phyloP scores from a whole-genome alignment of 805 yeast species.

The Brettanomyces custersianus region DNA sequence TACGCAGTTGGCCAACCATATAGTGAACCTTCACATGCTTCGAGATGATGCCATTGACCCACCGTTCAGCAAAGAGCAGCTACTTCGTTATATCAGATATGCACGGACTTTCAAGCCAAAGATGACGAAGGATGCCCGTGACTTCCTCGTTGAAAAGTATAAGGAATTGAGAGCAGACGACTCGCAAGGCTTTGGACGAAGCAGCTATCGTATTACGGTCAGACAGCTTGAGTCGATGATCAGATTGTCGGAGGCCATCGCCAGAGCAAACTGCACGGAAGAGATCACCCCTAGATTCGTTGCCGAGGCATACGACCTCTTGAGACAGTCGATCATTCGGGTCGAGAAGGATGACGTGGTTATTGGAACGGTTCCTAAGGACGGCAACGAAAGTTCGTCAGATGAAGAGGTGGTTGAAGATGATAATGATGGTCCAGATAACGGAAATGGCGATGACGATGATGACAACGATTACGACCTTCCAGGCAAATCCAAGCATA shows the following conservation, averaged over 20 bases:
- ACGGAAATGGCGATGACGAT: constrained; percentile 7
- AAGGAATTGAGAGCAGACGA: constrained; percentile 84
- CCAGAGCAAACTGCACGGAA: constrained; percentile 91
- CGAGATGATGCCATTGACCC: constrained; percentile 86
- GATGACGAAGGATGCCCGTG: constrained; percentile 75
- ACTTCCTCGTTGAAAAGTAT: constrained; percentile 65
- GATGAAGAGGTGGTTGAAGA: constrained; percentile 30
- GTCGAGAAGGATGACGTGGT: constrained; percentile 93
- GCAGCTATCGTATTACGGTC: constrained; percentile 90
- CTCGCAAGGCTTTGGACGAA: constrained; percentile 78
- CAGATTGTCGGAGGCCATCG: constrained; percentile 90
- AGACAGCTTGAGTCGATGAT: constrained; percentile 94
- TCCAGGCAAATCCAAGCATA: constrained; percentile 1
- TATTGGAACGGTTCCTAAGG: constrained; percentile 54
- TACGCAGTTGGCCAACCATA: constrained; percentile 83
- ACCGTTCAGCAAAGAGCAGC: constrained; percentile 82
- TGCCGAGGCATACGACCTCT: constrained; percentile 83
- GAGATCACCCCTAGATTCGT: constrained; percentile 79
- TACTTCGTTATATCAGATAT: constrained; percentile 79
- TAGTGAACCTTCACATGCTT: constrained; percentile 85
- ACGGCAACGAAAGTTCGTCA: constrained; percentile 18
- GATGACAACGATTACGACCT: not conserved
- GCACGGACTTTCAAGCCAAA: constrained; percentile 90
- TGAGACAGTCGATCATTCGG: constrained; percentile 85
- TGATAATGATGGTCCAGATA: constrained; percentile 14